Percentiles rank a stretch among this genome's conserved stretches.
These are phyloP conservation scores for Acer negundo DNA, from an alignment of 345 rosid genomes.

Conservation along the genomic window DNA sequence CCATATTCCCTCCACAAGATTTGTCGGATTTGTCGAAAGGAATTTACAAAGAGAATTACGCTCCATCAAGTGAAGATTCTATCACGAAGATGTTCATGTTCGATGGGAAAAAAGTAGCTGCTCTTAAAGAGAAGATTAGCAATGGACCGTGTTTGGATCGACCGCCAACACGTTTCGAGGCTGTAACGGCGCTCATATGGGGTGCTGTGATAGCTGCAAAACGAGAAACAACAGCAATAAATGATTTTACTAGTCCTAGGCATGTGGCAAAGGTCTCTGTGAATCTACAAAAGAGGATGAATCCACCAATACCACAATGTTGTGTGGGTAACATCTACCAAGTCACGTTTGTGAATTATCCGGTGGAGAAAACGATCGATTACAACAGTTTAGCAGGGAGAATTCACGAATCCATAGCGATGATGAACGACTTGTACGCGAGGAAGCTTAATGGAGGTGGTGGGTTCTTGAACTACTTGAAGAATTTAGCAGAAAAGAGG, in stretches of 20 bases:
- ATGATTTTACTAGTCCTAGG: background rate
- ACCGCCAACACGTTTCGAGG: constrained; percentile 30
- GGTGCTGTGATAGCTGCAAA: constrained; percentile 6
- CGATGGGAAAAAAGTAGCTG: constrained; percentile 9
- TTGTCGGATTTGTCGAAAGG: constrained; percentile 1
- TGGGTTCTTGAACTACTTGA: background rate
- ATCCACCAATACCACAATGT: constrained; percentile 26
- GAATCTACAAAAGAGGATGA: constrained; percentile 21
- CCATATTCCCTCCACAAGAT: constrained; percentile 27
- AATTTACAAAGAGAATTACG: background rate
- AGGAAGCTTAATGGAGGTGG: constrained; percentile 20
- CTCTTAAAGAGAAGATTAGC: constrained; percentile 13
- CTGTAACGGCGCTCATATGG: constrained; percentile 30
- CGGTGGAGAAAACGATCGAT: background rate
- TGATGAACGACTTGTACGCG: constrained; percentile 17
- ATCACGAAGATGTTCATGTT: constrained; percentile 26
- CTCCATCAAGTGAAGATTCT: background rate
- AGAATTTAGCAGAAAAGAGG: background rate
- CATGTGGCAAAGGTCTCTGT: background rate
- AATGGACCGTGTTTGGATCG: background rate
- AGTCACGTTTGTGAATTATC: constrained; percentile 15
- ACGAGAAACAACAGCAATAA: background rate
- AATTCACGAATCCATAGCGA: constrained; percentile 15
- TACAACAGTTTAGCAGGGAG: constrained; percentile 13
- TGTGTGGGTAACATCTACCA: constrained; percentile 27